Percentiles rank a stretch among this genome's conserved stretches.
These are phyloP conservation scores for Loxodes magnus DNA, from an alignment of 73 alveolate species.

Conservation along the genomic window DNA sequence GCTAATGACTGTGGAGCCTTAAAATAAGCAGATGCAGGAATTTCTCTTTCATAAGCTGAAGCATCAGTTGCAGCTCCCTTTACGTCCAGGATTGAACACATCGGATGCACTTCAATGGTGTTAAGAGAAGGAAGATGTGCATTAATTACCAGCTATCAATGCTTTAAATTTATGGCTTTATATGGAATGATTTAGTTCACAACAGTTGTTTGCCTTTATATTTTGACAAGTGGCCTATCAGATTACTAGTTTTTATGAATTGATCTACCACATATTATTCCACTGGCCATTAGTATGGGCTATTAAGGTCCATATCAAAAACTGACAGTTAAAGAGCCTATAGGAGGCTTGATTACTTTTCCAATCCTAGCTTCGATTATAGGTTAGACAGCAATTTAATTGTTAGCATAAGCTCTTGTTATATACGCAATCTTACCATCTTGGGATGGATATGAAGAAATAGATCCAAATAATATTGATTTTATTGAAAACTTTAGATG, in stretches of 20 bases:
- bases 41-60: constrained; percentile 84
- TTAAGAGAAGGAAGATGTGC: constrained; percentile 89
- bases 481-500: too few species aligned
- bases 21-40: constrained; percentile 89
- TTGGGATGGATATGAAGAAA: too few species aligned
- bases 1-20: constrained; percentile 98
- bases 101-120: constrained; percentile 61
- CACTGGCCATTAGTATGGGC: constrained; percentile 83
- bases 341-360: constrained; percentile 60
- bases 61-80: constrained; percentile 99
- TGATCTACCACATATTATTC: constrained; percentile 77
- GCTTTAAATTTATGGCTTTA: constrained; percentile 90
- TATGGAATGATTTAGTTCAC: constrained; percentile 84
- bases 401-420: constrained; percentile 17
- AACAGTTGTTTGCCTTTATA: constrained; percentile 69
- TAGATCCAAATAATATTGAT: too few species aligned
- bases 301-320: constrained; percentile 75
- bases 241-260: constrained; percentile 65
- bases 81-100: constrained; percentile 73
- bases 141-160: constrained; percentile 76
- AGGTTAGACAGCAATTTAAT: constrained; percentile 31
- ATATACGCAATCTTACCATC: too few species aligned
- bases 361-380: constrained; percentile 77
- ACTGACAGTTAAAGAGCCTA: constrained; percentile 73
- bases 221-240: constrained; percentile 47